Evolutionary conservation across 768 basidiomycete species (phyloP).

Genomic region (Auricularia cornea): DNA sequence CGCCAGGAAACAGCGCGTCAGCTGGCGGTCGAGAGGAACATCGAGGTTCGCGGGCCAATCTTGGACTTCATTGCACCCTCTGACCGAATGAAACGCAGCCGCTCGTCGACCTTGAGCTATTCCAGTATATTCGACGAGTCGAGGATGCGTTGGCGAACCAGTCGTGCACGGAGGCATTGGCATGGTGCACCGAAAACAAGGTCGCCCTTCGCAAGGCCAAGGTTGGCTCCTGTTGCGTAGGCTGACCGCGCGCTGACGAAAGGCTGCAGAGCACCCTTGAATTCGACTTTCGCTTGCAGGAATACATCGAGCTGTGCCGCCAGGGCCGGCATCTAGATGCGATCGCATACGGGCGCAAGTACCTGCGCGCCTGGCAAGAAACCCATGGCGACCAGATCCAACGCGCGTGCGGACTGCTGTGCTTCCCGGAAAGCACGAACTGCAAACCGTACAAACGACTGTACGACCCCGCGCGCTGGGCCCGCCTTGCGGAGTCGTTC

Average conservation of each 20-base stretch:
- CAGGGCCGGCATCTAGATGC: conserved; percentile 59
- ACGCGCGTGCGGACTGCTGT: conserved; percentile 68
- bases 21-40: conserved; percentile 66
- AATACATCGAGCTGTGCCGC: conserved; percentile 88
- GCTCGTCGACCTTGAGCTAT: conserved; percentile 85
- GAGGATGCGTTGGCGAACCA: conserved; percentile 67
- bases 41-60: conserved; percentile 56
- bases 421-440: conserved; percentile 56
- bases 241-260: no score
- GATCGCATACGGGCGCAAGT: conserved; percentile 74
- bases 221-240: conserved; percentile 31
- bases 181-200: conserved; percentile 97
- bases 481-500: conserved; percentile 64
- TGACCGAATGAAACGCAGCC: conserved; percentile 36
- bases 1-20: conserved; percentile 67
- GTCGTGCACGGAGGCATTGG: conserved; percentile 81
- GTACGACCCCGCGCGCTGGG: conserved; percentile 79
- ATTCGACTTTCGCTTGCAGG: conserved; percentile 91
- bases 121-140: conserved; percentile 81
- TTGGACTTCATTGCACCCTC: no score
- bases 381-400: conserved; percentile 72
- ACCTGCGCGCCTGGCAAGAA: conserved; percentile 74
- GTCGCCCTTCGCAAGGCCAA: conserved; percentile 85
- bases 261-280: conserved; percentile 95
- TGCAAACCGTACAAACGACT: conserved; percentile 81